phyloP scores from a whole-genome alignment of 495 filamentous ascomycete genomes.

The Aspergillus affinis region DNA sequence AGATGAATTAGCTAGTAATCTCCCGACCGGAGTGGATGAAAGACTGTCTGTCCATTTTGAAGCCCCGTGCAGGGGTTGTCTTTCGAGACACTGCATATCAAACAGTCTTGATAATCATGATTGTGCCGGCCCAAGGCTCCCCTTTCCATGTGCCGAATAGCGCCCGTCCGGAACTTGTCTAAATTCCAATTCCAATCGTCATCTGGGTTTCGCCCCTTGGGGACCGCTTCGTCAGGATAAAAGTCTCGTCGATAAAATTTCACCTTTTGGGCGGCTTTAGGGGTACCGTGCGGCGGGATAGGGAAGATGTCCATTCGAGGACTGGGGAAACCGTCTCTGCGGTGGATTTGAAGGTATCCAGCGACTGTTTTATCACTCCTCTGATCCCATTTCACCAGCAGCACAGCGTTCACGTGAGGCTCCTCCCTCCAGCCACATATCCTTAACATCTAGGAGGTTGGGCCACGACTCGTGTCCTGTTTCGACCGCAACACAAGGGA shows the following conservation, averaged over 20 bases:
- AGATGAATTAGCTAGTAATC: no score
- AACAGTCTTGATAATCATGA: no score
- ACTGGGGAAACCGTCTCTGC: not conserved
- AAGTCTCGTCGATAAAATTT: constrained; percentile 2
- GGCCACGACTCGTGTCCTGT: constrained; percentile 1
- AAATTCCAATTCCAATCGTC: constrained; percentile 1
- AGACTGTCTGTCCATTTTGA: no score
- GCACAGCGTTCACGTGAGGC: constrained; percentile 1
- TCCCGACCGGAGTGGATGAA: no score
- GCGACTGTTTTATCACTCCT: not conserved
- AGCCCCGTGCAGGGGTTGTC: no score
- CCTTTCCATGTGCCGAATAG: no score
- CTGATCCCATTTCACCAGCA: not conserved
- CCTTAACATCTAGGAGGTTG: not conserved
- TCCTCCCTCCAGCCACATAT: not conserved
- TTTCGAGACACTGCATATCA: no score
- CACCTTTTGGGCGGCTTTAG: not conserved
- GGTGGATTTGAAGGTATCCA: not conserved
- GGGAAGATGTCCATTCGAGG: constrained; percentile 3
- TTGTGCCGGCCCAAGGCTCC: no score
- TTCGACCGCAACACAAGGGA: no score
- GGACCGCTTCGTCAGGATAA: constrained; percentile 1
- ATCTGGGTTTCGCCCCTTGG: constrained; percentile 5
- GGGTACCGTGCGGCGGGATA: not conserved
- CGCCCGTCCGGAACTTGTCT: no score